Percentiles rank a stretch among this genome's conserved stretches.
phyloP scores from a whole-genome alignment of 345 rosid species.

The Sisymbrium altissimum region DNA sequence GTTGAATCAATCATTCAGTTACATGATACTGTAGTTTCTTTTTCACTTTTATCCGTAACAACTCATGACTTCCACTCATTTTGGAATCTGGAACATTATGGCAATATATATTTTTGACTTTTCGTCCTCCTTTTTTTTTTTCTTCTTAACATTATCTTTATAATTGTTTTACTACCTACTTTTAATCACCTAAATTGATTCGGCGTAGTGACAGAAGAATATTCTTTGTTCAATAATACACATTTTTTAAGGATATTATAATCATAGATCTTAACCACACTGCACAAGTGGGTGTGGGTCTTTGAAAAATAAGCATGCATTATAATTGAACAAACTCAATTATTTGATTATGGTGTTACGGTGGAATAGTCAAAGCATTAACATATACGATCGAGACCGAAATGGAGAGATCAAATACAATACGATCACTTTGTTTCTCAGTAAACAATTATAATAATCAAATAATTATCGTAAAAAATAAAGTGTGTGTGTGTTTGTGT shows the following conservation, averaged over 20 bases:
- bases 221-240: slow-evolving; percentile 17
- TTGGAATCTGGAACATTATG: neutral
- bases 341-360: slow-evolving; percentile 13
- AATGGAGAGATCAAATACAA: neutral
- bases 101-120: neutral
- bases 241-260: neutral
- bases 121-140: neutral
- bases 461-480: neutral
- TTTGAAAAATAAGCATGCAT: neutral
- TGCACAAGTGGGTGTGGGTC: slow-evolving; percentile 28
- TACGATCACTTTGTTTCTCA: neutral
- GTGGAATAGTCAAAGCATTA: slow-evolving; percentile 7
- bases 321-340: slow-evolving; percentile 17
- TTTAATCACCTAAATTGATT: neutral
- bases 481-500: neutral
- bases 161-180: neutral
- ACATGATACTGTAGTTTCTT: neutral
- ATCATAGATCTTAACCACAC: neutral
- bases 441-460: neutral
- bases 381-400: slow-evolving; percentile 2
- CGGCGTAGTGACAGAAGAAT: neutral
- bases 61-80: slow-evolving; percentile 6
- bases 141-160: neutral
- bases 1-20: neutral
- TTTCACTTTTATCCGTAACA: neutral